Evolutionary conservation across 768 basidiomycete genomes (phyloP), one percentile per base, ranked within the genome.

Genomic region (Mycena chlorophos): DNA sequence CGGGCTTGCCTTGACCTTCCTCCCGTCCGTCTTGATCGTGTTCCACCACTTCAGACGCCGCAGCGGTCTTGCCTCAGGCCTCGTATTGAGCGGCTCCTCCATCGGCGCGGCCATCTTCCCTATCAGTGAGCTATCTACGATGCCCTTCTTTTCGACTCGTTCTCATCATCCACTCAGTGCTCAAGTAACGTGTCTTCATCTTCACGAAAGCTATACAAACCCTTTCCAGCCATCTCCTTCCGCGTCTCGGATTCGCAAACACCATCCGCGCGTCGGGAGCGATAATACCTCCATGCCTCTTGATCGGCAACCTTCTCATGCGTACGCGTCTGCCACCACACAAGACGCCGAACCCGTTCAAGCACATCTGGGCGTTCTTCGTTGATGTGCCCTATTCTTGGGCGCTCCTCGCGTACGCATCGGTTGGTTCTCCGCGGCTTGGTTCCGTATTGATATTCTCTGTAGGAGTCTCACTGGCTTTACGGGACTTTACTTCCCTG

Each of bases 401-500:
- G 38, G 37, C 38, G 4, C 17, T 52, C 4, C 28, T 52, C 3
- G 51, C 26, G 51, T 52, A 25, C 22, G 51, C 42, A 13, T 5
- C 23, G 8, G 22, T 19, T 23, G 22, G 10, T 45, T 45, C 22
- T 48, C 23, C 25, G 16, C 8, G 10, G 31, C 31, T 43, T 43
- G 40, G 22, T 19, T 43, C 10, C 20, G 14, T 22, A 25, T 16
- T 48, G 27, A 27, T 25, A 10, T 48, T 6, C 5, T 29, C 27
- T 29, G 8, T 29, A 38, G 4, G 8, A 12, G 14, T 5, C 4
- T 25, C 26, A 14, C 25, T 28, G 51, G 6, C 31, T 26, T 20
- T 30, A 39, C 51, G 8, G 51, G 51, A 2, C 8, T 52, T 3
- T 52, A 42, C 34, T 52, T 52, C 25, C 51, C 51, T 28, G 51